Base-by-base conservation (phyloP, 2,329 filamentous ascomycete genomes). In the Fusarium mexicanum region DNA sequence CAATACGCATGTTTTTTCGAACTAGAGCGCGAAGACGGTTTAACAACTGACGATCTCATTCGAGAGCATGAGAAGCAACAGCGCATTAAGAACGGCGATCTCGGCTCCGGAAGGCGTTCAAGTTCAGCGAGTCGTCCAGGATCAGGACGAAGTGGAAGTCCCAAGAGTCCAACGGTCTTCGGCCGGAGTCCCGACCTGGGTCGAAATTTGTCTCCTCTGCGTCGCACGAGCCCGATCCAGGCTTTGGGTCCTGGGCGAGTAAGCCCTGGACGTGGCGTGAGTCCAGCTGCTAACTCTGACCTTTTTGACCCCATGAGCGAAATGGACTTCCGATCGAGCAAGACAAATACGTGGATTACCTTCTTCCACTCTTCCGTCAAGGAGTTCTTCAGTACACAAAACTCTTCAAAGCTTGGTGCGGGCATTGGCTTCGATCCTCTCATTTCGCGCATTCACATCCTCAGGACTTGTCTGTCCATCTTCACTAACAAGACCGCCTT, bases 1-100 rank as follows among this genome's bases (percentile, higher is more conserved):
- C 84, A 86, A 51, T 87, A 84, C 50, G 83, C 84, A 2, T 86
- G 84, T 58, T 87, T 87, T 53, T 87, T 87, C 46, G 83, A 82
- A 12, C 79, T 87, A 1, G 81, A 84, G 55, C 79, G 85, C 0
- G 84, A 86, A 40, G 85, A 87, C 51, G 84, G 84, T 1, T 71
- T 84, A 16, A 83, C 84, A 0, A 85, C 84, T 0, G 83, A 85
- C 22, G 84, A 85, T 48, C 73, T 85, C 4, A 77, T 84, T 41
- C 83, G 82, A 22, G 80, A 83, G n/a, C 76, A 80, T 54, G 83
- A 84, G 50, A 76, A 78, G 22, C 77, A 76, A 14, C 79, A 79
- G 20, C 77, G 80, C 37, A 69, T 65, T 7, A 73, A 64, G 44
- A 75, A 66, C 16, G 67, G 69, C 0, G 72, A 74, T 18, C 47